Evolutionary conservation across 257 asterid genomes (phyloP).

Genomic region (Gentiana straminea): DNA sequence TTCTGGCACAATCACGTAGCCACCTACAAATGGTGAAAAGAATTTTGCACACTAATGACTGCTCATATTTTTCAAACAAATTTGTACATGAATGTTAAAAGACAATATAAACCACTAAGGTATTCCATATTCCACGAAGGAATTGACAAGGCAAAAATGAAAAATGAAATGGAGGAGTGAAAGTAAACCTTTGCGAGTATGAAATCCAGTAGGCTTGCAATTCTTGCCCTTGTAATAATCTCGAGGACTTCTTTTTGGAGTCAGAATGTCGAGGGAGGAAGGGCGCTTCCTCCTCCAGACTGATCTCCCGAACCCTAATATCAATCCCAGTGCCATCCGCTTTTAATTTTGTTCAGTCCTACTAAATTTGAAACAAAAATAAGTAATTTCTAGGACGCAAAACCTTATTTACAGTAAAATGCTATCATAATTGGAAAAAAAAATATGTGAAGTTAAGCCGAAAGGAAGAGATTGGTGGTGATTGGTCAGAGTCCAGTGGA

Average conservation of each 20-base stretch:
- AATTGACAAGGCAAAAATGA: background rate
- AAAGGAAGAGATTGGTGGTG: no score
- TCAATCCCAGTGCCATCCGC: conserved; percentile 59
- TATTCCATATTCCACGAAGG: background rate
- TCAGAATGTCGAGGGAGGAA: conserved; percentile 67
- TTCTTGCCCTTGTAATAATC: conserved; percentile 79
- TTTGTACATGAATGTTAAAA: no score
- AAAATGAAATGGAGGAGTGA: background rate
- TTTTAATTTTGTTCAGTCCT: background rate
- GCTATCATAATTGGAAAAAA: no score
- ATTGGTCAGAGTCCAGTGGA: no score
- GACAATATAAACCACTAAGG: no score
- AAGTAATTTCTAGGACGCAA: no score
- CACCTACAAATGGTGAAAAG: conserved; percentile 33
- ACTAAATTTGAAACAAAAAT: no score
- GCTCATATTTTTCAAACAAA: background rate
- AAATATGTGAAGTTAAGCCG: no score
- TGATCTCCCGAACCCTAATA: conserved; percentile 56
- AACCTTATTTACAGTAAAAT: no score
- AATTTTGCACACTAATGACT: background rate
- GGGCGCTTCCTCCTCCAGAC: conserved; percentile 65
- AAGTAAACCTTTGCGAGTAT: conserved; percentile 75
- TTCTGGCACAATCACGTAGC: conserved; percentile 64
- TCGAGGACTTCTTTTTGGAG: conserved; percentile 53
- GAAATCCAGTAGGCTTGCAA: conserved; percentile 90